phyloP scores from a whole-genome alignment of 495 filamentous ascomycete species.

The Bombardia bombarda region DNA sequence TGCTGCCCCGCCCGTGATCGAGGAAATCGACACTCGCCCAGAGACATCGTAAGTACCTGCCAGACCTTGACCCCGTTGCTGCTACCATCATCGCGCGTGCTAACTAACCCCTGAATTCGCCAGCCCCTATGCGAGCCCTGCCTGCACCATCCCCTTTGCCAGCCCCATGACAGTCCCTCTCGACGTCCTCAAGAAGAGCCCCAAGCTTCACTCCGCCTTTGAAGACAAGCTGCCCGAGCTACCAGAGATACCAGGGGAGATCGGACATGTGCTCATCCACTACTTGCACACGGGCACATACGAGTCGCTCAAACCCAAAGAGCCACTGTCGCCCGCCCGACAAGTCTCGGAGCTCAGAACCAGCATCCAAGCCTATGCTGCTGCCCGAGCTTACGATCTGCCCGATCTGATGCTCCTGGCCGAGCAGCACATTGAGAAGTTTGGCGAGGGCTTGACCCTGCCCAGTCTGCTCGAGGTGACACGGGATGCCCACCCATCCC shows the following conservation, averaged over 20 bases:
- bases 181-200: conserved; percentile 23
- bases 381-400: conserved; percentile 22
- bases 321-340: conserved; percentile 12
- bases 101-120: conserved; percentile 3
- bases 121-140: conserved; percentile 23
- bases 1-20: conserved; percentile 2
- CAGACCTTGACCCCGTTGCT: no score
- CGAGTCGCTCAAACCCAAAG: conserved; percentile 22
- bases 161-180: conserved; percentile 22
- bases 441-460: conserved; percentile 18
- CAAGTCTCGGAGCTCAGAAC: conserved; percentile 25
- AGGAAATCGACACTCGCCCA: conserved; percentile 20
- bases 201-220: conserved; percentile 24
- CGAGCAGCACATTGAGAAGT: conserved; percentile 21
- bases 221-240: conserved; percentile 22
- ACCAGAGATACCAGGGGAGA: conserved; percentile 17
- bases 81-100: neutral
- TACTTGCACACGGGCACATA: conserved; percentile 28
- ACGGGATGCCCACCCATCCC: conserved; percentile 20
- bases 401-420: conserved; percentile 25
- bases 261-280: conserved; percentile 28
- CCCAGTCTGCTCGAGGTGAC: conserved; percentile 22
- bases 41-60: conserved; percentile 20
- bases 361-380: conserved; percentile 22
- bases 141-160: conserved; percentile 24